Evolutionary conservation across 192 early-diverging fungal species (phyloP), one percentile per base, ranked within the genome.

Genomic region (Umbelopsis sp.): DNA sequence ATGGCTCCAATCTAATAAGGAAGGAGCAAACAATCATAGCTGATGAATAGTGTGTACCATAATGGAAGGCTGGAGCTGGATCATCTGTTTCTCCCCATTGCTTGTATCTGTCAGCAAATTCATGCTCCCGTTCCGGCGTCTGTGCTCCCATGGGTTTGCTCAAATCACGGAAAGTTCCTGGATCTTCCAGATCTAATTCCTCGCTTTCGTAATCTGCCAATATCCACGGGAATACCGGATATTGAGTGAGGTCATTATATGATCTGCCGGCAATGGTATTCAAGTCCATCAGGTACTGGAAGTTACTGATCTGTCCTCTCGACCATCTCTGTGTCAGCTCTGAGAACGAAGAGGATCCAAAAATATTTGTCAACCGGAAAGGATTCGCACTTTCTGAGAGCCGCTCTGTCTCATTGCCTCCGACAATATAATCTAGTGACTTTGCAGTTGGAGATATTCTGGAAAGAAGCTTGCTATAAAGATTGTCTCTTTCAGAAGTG

Each of bases 21-120:
- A 93, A 98, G 30, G 92, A 94, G 22, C 94, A 89, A 2, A 96
- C 94, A 50, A 92, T 89, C 79, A 93, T 93, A 1, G 97, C 92
- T 7, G 94, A 97, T 1, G 93, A 95, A 77, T 98, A 98, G 75
- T 98, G 97, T 11, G 95, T 96, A n/a, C 95, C 97, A 75, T 98
- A 98, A 64, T 95, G 93, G 79, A 96, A 97, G 48, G 86, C 83
- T 35, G 86, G 86, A 71, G 83, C 73, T 27, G 82, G 79, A 52
- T 90, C 88, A 41, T 75, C 68, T 6, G 78, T 80, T 58, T 80
- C 78, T 22, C 71, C 74, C 87, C 89, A 90, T 44, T 85, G 83
- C 30, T 82, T 80, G 74, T 87, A 89, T 16, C 88, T 79, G 16
- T 88, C 86, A 30, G 81, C 73, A 75, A 89, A 93, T 66, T 93